Conservation (phyloP, 2,329 filamentous ascomycete species). For the Colletotrichum tropicale region DNA sequence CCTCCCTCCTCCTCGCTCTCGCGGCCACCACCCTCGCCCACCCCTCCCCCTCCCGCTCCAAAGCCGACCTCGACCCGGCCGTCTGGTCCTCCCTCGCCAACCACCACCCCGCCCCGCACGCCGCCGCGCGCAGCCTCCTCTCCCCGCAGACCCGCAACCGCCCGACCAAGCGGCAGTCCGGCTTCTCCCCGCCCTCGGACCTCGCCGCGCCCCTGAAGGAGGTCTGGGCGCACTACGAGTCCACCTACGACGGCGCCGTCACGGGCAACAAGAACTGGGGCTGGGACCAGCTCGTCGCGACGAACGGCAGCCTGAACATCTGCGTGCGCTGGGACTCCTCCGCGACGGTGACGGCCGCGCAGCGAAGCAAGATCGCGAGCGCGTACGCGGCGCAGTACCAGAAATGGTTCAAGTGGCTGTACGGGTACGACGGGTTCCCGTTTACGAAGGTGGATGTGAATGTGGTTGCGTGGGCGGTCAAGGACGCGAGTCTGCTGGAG, state of each 20-base stretch:
- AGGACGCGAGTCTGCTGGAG: slow-evolving; percentile 36
- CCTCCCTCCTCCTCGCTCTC: slow-evolving; percentile 23
- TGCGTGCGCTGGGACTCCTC: slow-evolving; percentile 50
- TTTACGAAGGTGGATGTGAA: slow-evolving; percentile 39
- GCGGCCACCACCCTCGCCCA: slow-evolving; percentile 24
- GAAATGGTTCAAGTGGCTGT: slow-evolving; percentile 46
- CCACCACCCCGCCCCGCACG: neutral
- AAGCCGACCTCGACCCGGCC: neutral
- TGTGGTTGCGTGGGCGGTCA: slow-evolving; percentile 49
- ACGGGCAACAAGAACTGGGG: slow-evolving; percentile 34
- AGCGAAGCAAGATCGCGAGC: slow-evolving; percentile 39
- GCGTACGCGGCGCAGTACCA: slow-evolving; percentile 38
- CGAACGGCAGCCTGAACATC: slow-evolving; percentile 34
- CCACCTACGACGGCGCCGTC: slow-evolving; percentile 27
- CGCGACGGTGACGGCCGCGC: slow-evolving; percentile 36
- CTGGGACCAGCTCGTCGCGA: slow-evolving; percentile 35
- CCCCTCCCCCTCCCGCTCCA: neutral
- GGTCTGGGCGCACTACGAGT: slow-evolving; percentile 32
- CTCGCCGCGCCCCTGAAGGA: slow-evolving; percentile 27
- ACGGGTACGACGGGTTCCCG: slow-evolving; percentile 48
- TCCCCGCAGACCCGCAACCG: slow-evolving; percentile 22
- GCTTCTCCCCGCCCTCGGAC: slow-evolving; percentile 30
- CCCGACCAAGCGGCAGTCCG: slow-evolving; percentile 28
- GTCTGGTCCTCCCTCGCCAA: neutral
- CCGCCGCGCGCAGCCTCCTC: slow-evolving; percentile 22